Evolutionary conservation across 768 basidiomycete genomes (phyloP).

Genomic region (Russula brevipes): DNA sequence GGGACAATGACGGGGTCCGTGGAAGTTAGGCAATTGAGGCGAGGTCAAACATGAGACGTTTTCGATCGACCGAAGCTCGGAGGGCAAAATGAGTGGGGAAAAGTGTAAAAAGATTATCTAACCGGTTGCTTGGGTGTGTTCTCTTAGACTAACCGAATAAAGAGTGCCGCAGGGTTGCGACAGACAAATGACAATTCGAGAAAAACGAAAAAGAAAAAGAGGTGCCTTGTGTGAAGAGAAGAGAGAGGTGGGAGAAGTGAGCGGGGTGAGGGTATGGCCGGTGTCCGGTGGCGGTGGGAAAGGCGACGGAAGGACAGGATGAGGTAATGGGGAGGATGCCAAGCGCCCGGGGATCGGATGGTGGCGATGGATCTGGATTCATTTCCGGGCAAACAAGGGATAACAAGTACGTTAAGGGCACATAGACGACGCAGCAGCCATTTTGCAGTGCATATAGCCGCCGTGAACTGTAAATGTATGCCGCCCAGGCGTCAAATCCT

Average conservation of each 20-base stretch:
- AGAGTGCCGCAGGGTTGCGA: not conserved
- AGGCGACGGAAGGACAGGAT: not conserved
- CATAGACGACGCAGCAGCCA: no score
- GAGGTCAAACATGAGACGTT: not conserved
- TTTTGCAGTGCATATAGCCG: not conserved
- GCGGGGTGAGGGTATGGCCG: not conserved
- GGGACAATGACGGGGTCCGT: not conserved
- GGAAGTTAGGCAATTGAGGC: not conserved
- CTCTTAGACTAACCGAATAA: not conserved
- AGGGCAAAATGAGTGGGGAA: not conserved
- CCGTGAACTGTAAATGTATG: conserved; percentile 7
- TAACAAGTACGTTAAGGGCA: conserved; percentile 9
- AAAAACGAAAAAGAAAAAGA: conserved; percentile 2
- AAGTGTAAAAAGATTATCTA: not conserved
- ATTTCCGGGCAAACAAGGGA: conserved; percentile 15
- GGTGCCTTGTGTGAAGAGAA: conserved; percentile 2
- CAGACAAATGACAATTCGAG: not conserved
- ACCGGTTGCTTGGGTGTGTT: not conserved
- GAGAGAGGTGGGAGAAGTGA: not conserved
- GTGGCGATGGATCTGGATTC: not conserved
- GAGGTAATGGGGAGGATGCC: not conserved
- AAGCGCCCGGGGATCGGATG: not conserved
- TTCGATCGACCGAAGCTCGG: not conserved
- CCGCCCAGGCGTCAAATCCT: not conserved
- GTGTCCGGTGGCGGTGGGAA: not conserved